A percentile compares a stretch with the other conserved stretches of the same genome.
These are phyloP conservation scores for Lasiodiplodia theobromae DNA, from an alignment of 2,329 filamentous ascomycete species.

Conservation along the genomic window DNA sequence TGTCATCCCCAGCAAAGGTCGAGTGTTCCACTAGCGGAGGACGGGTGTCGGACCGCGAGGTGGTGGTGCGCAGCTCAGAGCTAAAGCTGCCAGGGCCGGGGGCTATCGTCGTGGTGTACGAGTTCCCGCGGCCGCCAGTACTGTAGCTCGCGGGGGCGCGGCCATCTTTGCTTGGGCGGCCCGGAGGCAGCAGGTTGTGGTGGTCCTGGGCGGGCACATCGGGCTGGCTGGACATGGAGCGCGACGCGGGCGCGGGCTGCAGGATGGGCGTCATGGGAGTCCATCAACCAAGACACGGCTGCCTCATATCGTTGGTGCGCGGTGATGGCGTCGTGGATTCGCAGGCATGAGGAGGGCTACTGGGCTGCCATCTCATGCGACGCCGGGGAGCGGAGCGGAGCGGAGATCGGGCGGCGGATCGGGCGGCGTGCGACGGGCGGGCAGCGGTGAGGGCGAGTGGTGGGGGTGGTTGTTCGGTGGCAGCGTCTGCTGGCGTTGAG, in stretches of 20 bases:
- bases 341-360: conserved; percentile 31
- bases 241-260: conserved; percentile 43
- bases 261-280: conserved; percentile 51
- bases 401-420: conserved; percentile 6
- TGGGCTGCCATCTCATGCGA: conserved; percentile 29
- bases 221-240: conserved; percentile 49
- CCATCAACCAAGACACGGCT: conserved; percentile 43
- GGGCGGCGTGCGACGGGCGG: conserved; percentile 1
- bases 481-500: conserved; percentile 9
- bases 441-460: conserved; percentile 11
- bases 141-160: conserved; percentile 64
- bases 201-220: conserved; percentile 37
- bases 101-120: conserved; percentile 72
- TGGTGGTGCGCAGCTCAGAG: conserved; percentile 79
- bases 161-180: conserved; percentile 56
- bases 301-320: conserved; percentile 34
- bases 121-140: conserved; percentile 71
- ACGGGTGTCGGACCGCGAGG: conserved; percentile 67
- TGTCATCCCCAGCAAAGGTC: conserved; percentile 66
- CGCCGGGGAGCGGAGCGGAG: conserved; percentile 17
- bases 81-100: conserved; percentile 83
- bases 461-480: conserved; percentile 1
- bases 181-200: conserved; percentile 52
- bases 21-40: conserved; percentile 64
- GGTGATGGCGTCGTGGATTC: conserved; percentile 40